phyloP scores from a whole-genome alignment of 768 basidiomycete genomes.

The Amanita molliuscula region DNA sequence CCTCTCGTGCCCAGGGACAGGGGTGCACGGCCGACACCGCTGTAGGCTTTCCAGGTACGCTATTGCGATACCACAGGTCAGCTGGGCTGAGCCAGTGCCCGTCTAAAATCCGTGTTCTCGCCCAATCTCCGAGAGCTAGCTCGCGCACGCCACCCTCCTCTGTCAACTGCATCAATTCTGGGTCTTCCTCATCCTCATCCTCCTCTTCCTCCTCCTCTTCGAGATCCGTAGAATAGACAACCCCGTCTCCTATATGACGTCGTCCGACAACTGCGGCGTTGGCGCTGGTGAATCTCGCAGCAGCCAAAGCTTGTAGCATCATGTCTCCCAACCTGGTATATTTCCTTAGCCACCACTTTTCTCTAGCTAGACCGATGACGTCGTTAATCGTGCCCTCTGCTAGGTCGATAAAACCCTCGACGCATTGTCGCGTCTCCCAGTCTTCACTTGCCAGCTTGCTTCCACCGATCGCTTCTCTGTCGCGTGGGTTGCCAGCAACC shows the following conservation, averaged over 20 bases:
- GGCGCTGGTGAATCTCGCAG: slow-evolving; percentile 31
- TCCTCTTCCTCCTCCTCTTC: slow-evolving; percentile 27
- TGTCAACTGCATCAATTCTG: slow-evolving; percentile 29
- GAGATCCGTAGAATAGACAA: not conserved
- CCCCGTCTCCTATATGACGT: not conserved
- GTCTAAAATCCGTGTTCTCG: slow-evolving; percentile 58
- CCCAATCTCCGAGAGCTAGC: slow-evolving; percentile 64
- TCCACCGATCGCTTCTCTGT: slow-evolving; percentile 51
- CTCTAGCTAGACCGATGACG: slow-evolving; percentile 49
- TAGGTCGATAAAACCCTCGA: slow-evolving; percentile 66
- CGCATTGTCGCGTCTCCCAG: slow-evolving; percentile 57
- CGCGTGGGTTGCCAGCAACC: slow-evolving; percentile 34
- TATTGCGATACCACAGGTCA: slow-evolving; percentile 50
- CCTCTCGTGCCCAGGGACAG: slow-evolving; percentile 49
- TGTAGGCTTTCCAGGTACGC: slow-evolving; percentile 25
- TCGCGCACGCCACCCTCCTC: slow-evolving; percentile 34
- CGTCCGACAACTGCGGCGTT: not conserved
- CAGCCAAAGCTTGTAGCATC: slow-evolving; percentile 58
- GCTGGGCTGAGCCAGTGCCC: slow-evolving; percentile 71
- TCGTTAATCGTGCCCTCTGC: slow-evolving; percentile 60
- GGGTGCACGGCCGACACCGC: slow-evolving; percentile 38
- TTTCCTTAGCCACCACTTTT: slow-evolving; percentile 60
- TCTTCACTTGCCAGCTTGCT: slow-evolving; percentile 29
- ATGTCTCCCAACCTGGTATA: slow-evolving; percentile 59
- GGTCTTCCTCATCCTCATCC: slow-evolving; percentile 35